Evolutionary conservation across 1,284 basidiomycete genomes (phyloP).

Genomic region (Trametes hirsuta): DNA sequence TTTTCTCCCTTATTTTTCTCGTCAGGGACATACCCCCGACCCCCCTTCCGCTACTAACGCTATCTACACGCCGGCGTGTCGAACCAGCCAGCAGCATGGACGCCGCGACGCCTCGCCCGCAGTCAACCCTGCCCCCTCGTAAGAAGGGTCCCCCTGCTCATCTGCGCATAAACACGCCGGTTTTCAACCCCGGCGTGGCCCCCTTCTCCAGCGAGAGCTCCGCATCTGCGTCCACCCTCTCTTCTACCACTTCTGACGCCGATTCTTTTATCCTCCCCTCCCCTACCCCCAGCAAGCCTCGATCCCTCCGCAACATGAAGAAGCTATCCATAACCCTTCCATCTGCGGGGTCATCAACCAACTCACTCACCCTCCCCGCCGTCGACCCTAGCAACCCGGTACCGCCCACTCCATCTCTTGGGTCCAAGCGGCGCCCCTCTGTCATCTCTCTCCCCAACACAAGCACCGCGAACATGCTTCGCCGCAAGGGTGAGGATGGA

Average conservation of each 20-base stretch:
- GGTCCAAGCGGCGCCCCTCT: slow-evolving; percentile 56
- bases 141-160: slow-evolving; percentile 59
- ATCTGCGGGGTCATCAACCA: slow-evolving; percentile 59
- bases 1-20: slow-evolving; percentile 32
- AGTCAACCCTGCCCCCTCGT: slow-evolving; percentile 42
- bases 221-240: slow-evolving; percentile 48
- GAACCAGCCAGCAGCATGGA: slow-evolving; percentile 43
- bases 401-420: slow-evolving; percentile 37
- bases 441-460: slow-evolving; percentile 63
- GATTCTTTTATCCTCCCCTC: slow-evolving; percentile 50
- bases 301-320: slow-evolving; percentile 71
- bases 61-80: slow-evolving; percentile 54
- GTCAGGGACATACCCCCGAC: slow-evolving; percentile 14
- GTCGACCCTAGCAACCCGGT: slow-evolving; percentile 31
- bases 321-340: slow-evolving; percentile 71
- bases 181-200: slow-evolving; percentile 49
- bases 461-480: slow-evolving; percentile 47
- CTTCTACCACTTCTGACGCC: slow-evolving; percentile 56
- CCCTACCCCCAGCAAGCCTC: slow-evolving; percentile 38
- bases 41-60: slow-evolving; percentile 19
- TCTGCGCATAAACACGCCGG: slow-evolving; percentile 62
- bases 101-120: slow-evolving; percentile 38
- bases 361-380: slow-evolving; percentile 46
- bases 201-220: slow-evolving; percentile 51
- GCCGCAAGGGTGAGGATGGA: slow-evolving; percentile 69